Conservation (phyloP, 2,329 filamentous ascomycete species). For the Microascus cirrosus region DNA sequence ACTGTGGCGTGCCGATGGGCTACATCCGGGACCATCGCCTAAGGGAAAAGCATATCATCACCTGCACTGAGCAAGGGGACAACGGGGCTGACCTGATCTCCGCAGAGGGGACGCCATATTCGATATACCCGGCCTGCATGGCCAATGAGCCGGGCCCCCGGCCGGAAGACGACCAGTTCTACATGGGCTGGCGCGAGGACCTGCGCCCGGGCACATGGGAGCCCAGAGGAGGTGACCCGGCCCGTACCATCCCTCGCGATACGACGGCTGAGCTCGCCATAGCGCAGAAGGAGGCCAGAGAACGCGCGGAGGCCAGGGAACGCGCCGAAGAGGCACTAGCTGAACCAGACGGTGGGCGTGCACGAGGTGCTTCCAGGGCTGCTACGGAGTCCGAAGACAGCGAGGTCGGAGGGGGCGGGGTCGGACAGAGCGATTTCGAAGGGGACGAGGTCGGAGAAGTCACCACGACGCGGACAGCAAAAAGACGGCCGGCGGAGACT, state of each 20-base stretch:
- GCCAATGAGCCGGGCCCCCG: neutral
- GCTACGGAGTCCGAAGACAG: too few relatives aligned
- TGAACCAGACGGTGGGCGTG: too few relatives aligned
- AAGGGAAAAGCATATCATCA: conserved; percentile 6
- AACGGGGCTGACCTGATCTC: neutral
- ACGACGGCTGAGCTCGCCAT: neutral
- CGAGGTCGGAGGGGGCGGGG: too few relatives aligned
- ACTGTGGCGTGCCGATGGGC: conserved; percentile 7
- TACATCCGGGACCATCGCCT: neutral
- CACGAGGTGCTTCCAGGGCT: too few relatives aligned
- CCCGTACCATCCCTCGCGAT: neutral
- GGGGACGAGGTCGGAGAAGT: too few relatives aligned
- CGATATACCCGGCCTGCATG: neutral
- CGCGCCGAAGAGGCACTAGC: too few relatives aligned
- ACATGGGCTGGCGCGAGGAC: neutral
- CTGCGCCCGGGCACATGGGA: neutral
- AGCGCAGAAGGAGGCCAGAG: neutral
- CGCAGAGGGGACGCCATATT: neutral
- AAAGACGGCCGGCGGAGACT: neutral
- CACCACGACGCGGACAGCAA: neutral
- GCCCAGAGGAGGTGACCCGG: neutral
- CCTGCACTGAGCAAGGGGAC: neutral
- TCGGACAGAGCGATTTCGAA: too few relatives aligned
- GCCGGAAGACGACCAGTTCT: neutral
- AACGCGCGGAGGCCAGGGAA: too few relatives aligned